Base-by-base conservation (phyloP, 805 yeast genomes). In the Suhomyces prunicola region DNA sequence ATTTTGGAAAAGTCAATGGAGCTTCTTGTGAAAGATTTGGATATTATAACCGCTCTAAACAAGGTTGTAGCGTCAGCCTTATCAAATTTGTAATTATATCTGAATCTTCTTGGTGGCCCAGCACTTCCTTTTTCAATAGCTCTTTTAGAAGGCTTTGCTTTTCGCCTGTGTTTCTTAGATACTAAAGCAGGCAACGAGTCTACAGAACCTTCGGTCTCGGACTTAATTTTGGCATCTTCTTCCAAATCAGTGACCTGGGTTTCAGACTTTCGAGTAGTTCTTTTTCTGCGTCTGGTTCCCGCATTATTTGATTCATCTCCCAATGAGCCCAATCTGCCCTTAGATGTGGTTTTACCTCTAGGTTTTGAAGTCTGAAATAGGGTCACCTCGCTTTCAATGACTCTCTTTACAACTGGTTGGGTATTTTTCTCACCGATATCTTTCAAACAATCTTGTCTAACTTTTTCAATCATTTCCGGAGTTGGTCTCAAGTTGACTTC, bases 1-100 rank as follows among this genome's bases (percentile, higher is more conserved):
- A 91, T 83, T 35, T 76, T 67, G 0, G 76, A 78, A 87, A 96
- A 91, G 54, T 83, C 85, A 39, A 88, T 86, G 6, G 71, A 68
- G 13, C 82, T 82, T 44, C 80, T 76, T 15, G 65, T 64, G 40
- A 87, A 77, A 13, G 91, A 80, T 56, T 86, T 84, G 4, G 86
- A 80, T 17, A 89, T 85, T 10, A 87, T 82, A 12, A 87, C 87
- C 2, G 86, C 79, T 55, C 89, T 77, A 58, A 84, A 81, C 40
- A 90, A 71, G 2, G 76, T 71, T 22, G 84, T 79, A 1, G 81
- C 74, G 54, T 87, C 86, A 5, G 72, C 58, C 46, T 74, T 72
- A 29, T 72, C 75, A 53, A 76, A 67, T 50, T 62, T 65, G 48
- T 56, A 57, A 35, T 47, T 60, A 35, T 62, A 47, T 26, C 64